phyloP scores from a whole-genome alignment of 176 grass and related monocot species.

The Avena insularis region DNA sequence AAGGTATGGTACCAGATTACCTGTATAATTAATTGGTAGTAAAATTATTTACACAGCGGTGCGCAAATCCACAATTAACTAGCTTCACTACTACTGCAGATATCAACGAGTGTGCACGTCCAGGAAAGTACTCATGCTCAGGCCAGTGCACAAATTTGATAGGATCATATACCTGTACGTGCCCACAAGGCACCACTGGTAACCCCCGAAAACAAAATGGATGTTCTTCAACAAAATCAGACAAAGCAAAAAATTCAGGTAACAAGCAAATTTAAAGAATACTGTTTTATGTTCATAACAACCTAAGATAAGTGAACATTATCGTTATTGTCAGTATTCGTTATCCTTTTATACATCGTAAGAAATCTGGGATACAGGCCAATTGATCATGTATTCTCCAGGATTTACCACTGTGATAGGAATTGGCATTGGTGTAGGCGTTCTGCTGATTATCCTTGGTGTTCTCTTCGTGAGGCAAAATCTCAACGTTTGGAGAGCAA shows the following conservation, averaged over 20 bases:
- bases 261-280: neutral
- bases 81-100: no score
- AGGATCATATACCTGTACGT: no score
- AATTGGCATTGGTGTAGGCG: neutral
- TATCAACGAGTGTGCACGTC: no score
- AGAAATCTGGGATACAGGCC: neutral
- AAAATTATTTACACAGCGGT: neutral
- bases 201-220: neutral
- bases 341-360: neutral
- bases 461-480: slow-evolving; percentile 36
- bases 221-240: slow-evolving; percentile 15
- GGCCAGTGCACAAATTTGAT: no score
- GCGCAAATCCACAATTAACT: no score
- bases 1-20: neutral
- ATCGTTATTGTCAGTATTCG: no score
- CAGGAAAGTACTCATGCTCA: no score
- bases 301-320: neutral
- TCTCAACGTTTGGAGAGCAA: slow-evolving; percentile 15
- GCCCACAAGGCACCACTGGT: neutral
- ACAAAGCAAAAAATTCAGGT: neutral
- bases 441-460: slow-evolving; percentile 18
- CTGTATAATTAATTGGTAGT: neutral
- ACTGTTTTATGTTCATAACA: neutral
- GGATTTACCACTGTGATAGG: neutral
- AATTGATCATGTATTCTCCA: neutral